These are phyloP conservation scores for Cymbopogon flexuosus DNA, from an alignment of 202 grass and related monocot species.

Conservation along the genomic window DNA sequence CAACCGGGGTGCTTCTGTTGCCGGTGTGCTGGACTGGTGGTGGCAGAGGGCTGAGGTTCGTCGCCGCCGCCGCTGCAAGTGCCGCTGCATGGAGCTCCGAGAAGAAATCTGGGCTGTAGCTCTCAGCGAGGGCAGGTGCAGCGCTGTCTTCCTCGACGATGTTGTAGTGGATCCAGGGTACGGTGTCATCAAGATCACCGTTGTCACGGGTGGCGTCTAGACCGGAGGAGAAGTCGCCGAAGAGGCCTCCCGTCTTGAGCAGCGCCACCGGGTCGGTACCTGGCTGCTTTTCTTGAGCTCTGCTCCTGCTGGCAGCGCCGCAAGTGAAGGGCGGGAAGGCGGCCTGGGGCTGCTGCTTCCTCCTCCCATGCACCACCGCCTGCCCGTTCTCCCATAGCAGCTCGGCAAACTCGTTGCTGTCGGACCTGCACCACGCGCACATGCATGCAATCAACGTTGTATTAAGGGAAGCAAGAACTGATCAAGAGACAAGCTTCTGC, in stretches of 20 bases:
- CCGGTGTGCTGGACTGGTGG: conserved; percentile 27
- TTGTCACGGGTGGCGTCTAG: conserved; percentile 22
- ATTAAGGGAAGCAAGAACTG: not conserved
- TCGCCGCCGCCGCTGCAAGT: not conserved
- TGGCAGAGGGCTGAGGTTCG: conserved; percentile 21
- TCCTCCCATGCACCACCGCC: conserved; percentile 45
- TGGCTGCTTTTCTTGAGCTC: conserved; percentile 39
- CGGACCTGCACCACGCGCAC: conserved; percentile 26
- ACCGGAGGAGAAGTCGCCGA: conserved; percentile 24
- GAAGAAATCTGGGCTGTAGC: conserved; percentile 52
- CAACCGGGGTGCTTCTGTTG: conserved; percentile 8
- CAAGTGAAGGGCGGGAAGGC: conserved; percentile 37
- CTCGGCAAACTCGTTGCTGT: conserved; percentile 58
- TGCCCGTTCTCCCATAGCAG: conserved; percentile 68
- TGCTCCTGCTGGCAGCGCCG: conserved; percentile 10
- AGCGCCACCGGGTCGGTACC: not conserved
- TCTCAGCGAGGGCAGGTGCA: conserved; percentile 8
- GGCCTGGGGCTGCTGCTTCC: conserved; percentile 28
- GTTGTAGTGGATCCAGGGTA: conserved; percentile 69
- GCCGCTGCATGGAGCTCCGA: conserved; percentile 43
- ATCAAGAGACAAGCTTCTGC: not conserved
- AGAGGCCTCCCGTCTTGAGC: conserved; percentile 23
- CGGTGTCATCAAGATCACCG: conserved; percentile 43
- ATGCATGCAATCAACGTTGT: not conserved
- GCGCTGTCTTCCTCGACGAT: conserved; percentile 41